Base-by-base conservation (phyloP, 179 eudicot species). In the Actinidia chinensis region DNA sequence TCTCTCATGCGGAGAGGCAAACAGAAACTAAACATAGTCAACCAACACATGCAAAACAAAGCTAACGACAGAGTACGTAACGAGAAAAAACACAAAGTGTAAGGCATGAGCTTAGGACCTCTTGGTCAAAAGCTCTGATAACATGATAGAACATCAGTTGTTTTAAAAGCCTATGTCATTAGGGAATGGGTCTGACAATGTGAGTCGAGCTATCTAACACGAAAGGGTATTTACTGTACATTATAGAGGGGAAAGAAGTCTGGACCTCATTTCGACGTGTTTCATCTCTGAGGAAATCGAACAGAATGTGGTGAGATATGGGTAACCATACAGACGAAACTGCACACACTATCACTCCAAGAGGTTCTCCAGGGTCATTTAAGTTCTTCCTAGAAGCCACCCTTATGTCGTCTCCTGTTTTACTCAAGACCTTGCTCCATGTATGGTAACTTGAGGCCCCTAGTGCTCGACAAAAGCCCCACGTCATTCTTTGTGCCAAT, bases 291-390 rank as follows among this genome's bases (percentile, higher is more conserved):
- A 96, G 83, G 86, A 92, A 96, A 77, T 96, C 93, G 5, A 96
- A 96, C 43, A 96, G 87, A 36, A 71, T 73, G 20, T 74, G 76
- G 6, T 93, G 94, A 75, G 97, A 89, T 25, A 94, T 88, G 0
- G 99, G 96, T 82, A 96, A 83, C 98, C 98, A 96, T 0, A 89
- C 92, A 54, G 97, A 92, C 43, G 94, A 89, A 77, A 90, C 97
- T 0, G 92, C 96, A 71, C 92, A 94, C 15, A 94, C 48, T 70
- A 96, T 96, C 50, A 91, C 86, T 78, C 99, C 99, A 9, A 88
- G 87, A 55, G 97, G 99, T 84, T 94, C 99, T 66, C 96, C 91
- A 5, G 94, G 97, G 76, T 96, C 97, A 36, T 91, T 93, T 52
- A 91, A 60, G 88, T 96, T 96, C 82, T 92, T 96, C 78, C 98